Evolutionary conservation across 2,329 filamentous ascomycete species (phyloP).

Genomic region (Colletotrichum graminicola): DNA sequence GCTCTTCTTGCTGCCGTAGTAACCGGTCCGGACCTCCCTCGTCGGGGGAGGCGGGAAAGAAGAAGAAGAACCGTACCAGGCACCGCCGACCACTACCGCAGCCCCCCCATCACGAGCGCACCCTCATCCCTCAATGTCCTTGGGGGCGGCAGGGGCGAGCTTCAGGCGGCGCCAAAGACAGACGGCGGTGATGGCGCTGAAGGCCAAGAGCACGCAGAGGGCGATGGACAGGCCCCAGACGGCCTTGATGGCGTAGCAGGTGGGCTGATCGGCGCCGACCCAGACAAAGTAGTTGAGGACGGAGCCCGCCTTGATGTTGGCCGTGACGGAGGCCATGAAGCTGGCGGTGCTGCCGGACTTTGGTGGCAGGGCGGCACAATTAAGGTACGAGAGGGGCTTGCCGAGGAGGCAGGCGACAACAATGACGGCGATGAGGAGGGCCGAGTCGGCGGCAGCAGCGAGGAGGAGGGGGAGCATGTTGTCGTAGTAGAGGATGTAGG

Average conservation of each 20-base stretch:
- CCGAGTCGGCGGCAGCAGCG: constrained; percentile 72
- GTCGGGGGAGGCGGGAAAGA: constrained; percentile 28
- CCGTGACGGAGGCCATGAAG: constrained; percentile 59
- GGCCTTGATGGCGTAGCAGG: constrained; percentile 87
- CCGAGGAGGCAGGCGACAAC: constrained; percentile 83
- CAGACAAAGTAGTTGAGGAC: constrained; percentile 59
- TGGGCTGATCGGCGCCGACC: constrained; percentile 66
- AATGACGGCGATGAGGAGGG: constrained; percentile 81
- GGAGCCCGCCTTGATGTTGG: constrained; percentile 54
- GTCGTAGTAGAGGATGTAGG: constrained; percentile 85
- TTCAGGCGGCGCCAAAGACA: constrained; percentile 74
- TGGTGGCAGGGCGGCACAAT: constrained; percentile 71
- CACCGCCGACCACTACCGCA: constrained; percentile 42
- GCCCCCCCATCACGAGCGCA: constrained; percentile 57
- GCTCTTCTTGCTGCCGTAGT: constrained; percentile 46
- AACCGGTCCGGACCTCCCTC: constrained; percentile 17
- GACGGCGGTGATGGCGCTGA: constrained; percentile 69
- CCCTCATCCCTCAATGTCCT: constrained; percentile 65
- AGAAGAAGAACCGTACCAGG: not conserved
- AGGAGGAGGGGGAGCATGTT: constrained; percentile 81
- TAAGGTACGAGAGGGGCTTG: constrained; percentile 82
- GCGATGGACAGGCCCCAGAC: constrained; percentile 89
- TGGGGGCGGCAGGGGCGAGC: constrained; percentile 51
- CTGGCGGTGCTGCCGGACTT: constrained; percentile 55
- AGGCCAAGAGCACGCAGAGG: constrained; percentile 77